A percentile compares a stretch with the other conserved stretches of the same genome.
phyloP scores from a whole-genome alignment of 495 filamentous ascomycete genomes.

The Neurospora sp. region DNA sequence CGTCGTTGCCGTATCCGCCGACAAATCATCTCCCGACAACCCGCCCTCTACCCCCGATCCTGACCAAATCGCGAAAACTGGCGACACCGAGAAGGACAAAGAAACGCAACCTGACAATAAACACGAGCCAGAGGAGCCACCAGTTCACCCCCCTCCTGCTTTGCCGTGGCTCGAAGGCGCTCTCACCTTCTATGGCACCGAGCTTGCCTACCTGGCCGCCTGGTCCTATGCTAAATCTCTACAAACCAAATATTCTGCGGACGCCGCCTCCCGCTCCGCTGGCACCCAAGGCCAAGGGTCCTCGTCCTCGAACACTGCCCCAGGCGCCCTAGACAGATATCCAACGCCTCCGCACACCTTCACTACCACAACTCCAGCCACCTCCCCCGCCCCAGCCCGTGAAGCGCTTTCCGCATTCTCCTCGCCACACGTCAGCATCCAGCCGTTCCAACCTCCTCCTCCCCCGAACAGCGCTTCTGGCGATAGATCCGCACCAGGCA shows the following conservation, averaged over 20 bases:
- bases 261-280: not conserved
- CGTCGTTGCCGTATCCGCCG: not conserved
- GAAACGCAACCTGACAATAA: not conserved
- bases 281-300: not conserved
- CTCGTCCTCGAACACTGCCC: not conserved
- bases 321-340: not conserved
- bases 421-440: not conserved
- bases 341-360: not conserved
- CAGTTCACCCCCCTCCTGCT: not conserved
- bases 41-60: conserved; percentile 4
- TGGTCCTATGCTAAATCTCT: conserved; percentile 45
- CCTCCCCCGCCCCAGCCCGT: not conserved
- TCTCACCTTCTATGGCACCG: conserved; percentile 65
- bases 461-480: not conserved
- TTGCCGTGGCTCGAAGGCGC: conserved; percentile 49
- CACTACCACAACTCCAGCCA: not conserved
- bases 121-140: not conserved
- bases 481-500: not conserved
- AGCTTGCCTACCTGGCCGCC: conserved; percentile 50
- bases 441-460: not conserved
- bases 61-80: not conserved
- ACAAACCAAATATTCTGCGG: not conserved
- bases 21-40: not conserved
- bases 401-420: not conserved
- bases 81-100: not conserved